A percentile compares a stretch with the other conserved stretches of the same genome.
These are phyloP conservation scores for Houttuynia cordata DNA, from an alignment of 164 flowering plant genomes.

Conservation along the genomic window DNA sequence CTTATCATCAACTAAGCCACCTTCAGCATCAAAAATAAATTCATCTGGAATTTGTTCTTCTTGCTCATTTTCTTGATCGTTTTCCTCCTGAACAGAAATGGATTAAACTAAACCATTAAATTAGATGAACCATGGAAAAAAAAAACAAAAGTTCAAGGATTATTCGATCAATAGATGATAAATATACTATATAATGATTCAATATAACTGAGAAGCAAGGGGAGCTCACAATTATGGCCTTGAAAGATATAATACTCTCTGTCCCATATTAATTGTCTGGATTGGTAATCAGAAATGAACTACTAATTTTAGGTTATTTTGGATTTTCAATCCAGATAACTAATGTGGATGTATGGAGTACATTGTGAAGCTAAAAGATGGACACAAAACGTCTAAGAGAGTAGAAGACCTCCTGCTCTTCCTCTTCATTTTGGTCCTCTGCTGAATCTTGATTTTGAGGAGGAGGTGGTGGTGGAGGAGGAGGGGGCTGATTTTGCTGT, in stretches of 20 bases:
- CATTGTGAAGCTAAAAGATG: not conserved
- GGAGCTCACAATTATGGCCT: no score
- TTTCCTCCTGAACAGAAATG: slow-evolving; percentile 44
- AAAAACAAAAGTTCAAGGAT: no score
- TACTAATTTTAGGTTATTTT: no score
- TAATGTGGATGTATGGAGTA: no score
- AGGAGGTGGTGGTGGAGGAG: slow-evolving; percentile 97
- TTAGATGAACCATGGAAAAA: no score
- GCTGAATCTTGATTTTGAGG: slow-evolving; percentile 73
- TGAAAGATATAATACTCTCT: no score
- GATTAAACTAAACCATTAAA: not conserved
- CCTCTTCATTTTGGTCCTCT: slow-evolving; percentile 73
- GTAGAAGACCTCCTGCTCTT: slow-evolving; percentile 24
- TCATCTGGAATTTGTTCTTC: slow-evolving; percentile 94
- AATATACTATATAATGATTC: no score
- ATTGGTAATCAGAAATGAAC: no score
- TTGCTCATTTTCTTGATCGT: slow-evolving; percentile 71
- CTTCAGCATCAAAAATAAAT: slow-evolving; percentile 96
- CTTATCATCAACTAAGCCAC: slow-evolving; percentile 91
- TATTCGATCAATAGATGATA: no score
- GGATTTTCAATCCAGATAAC: no score
- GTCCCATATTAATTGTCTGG: no score
- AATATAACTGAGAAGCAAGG: no score
- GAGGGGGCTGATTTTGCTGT: slow-evolving; percentile 83
- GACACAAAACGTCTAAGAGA: not conserved